A percentile compares a stretch with the other conserved stretches of the same genome.
These are phyloP conservation scores for Cladophialophora bantiana DNA, from an alignment of 2,329 filamentous ascomycete genomes.

Conservation along the genomic window DNA sequence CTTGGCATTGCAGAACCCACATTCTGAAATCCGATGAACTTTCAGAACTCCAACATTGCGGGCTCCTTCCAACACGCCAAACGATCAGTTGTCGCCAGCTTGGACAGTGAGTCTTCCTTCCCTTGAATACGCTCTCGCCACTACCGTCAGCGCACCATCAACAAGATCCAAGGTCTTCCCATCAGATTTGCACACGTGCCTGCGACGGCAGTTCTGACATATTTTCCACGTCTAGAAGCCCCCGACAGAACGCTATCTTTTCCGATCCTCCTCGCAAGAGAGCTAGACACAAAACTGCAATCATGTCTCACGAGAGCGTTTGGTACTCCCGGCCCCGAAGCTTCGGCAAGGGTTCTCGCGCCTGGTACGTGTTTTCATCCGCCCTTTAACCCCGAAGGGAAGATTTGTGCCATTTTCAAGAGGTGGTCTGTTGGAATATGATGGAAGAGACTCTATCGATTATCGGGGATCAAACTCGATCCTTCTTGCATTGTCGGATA, in stretches of 20 bases:
- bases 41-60: constrained; percentile 11
- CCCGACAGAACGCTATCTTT: not conserved
- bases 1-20: constrained; percentile 23
- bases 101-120: not conserved
- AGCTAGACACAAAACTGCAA: constrained; percentile 52
- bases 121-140: not conserved
- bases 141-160: not conserved
- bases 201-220: constrained; percentile 12
- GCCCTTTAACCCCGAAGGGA: not conserved
- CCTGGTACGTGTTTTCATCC: constrained; percentile 39
- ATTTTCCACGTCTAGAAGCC: constrained; percentile 3
- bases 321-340: constrained; percentile 98
- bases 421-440: not conserved
- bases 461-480: not conserved
- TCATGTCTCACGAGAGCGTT: constrained; percentile 92
- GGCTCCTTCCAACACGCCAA: constrained; percentile 11
- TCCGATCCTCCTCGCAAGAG: not conserved
- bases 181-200: not conserved
- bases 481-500: not conserved
- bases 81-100: constrained; percentile 4
- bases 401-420: not conserved
- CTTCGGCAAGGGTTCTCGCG: constrained; percentile 42
- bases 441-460: not conserved
- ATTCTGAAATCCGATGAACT: constrained; percentile 21
- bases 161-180: not conserved